Percentiles rank a stretch among this genome's conserved stretches.
These are phyloP conservation scores for Yarrowia osloensis DNA, from an alignment of 805 yeast species.

Conservation along the genomic window DNA sequence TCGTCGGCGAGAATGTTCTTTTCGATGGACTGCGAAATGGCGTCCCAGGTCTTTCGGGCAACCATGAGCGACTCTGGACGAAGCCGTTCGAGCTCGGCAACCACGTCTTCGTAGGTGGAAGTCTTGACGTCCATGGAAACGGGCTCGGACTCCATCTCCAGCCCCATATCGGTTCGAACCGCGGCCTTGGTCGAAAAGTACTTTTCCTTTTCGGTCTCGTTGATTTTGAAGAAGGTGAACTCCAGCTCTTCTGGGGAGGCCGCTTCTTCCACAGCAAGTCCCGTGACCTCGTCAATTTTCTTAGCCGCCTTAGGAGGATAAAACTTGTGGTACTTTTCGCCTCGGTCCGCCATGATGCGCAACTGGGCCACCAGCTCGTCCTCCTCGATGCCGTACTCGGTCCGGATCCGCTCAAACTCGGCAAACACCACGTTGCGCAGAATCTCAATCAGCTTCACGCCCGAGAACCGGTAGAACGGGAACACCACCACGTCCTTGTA, in stretches of 20 bases:
- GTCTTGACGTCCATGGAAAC: neutral
- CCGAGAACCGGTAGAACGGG: neutral
- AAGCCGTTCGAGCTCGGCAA: neutral
- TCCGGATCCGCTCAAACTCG: neutral
- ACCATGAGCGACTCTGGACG: neutral
- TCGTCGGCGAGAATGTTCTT: neutral
- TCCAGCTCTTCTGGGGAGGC: neutral
- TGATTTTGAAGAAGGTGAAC: neutral
- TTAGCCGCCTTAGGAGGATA: neutral
- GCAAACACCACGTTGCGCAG: neutral
- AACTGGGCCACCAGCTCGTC: neutral
- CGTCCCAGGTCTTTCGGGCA: neutral
- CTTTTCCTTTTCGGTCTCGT: neutral
- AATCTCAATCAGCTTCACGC: neutral
- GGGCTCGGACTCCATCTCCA: neutral
- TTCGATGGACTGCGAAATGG: neutral
- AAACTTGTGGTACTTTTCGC: neutral
- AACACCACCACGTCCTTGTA: neutral
- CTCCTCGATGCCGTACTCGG: neutral
- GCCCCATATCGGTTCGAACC: neutral
- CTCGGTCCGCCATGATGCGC: neutral
- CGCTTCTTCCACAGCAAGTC: neutral
- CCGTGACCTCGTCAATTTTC: neutral
- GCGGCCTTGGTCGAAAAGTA: neutral
- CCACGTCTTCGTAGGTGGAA: neutral